Conservation (phyloP, 148 eudicot genomes). For the Agrostemma githago region DNA sequence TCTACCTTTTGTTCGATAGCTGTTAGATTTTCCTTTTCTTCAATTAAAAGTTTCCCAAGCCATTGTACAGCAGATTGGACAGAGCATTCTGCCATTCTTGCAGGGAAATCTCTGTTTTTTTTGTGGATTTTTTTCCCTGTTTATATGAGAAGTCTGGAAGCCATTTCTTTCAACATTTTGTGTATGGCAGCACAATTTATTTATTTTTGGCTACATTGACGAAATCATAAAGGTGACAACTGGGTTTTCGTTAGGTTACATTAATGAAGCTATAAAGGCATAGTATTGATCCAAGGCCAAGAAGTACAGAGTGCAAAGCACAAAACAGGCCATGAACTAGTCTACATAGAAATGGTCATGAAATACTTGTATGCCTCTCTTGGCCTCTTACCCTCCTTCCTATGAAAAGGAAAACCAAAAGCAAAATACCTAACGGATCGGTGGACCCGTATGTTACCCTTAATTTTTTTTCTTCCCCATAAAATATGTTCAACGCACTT, state of each 20-base stretch:
- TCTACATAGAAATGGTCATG: neutral
- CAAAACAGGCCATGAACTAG: neutral
- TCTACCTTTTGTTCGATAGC: conserved; percentile 24
- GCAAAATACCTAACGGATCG: too few relatives aligned
- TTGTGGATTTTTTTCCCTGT: neutral
- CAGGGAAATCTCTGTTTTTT: conserved; percentile 8
- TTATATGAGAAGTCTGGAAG: neutral
- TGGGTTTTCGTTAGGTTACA: neutral
- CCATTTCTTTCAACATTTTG: neutral
- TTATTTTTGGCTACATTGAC: conserved; percentile 5
- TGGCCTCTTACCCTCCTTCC: too few relatives aligned
- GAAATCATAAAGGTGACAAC: conserved; percentile 11
- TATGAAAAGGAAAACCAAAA: too few relatives aligned
- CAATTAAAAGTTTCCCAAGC: conserved; percentile 28
- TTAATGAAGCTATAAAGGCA: neutral
- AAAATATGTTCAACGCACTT: too few relatives aligned
- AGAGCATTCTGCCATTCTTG: conserved; percentile 34
- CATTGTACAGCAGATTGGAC: conserved; percentile 33
- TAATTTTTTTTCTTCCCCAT: too few relatives aligned
- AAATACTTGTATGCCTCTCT: neutral
- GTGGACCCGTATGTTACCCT: too few relatives aligned
- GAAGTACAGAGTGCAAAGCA: neutral
- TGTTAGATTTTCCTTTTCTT: conserved; percentile 25
- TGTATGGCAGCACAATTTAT: neutral
- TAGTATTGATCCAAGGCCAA: neutral